Evolutionary conservation across 106 monocot species (phyloP).

Genomic region (Dioscorea zingiberensis): DNA sequence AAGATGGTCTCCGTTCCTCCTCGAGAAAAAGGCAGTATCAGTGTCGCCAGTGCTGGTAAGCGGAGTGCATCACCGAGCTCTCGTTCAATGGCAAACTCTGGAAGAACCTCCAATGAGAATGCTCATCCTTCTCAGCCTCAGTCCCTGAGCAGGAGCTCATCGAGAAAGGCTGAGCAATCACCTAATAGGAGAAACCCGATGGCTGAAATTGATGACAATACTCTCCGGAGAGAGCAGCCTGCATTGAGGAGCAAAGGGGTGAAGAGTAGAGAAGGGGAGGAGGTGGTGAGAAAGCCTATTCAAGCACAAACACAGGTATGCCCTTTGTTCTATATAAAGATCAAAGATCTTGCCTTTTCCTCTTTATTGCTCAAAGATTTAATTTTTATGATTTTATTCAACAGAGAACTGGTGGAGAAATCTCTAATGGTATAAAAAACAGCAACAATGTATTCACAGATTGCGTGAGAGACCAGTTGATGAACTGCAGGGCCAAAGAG

Average conservation of each 20-base stretch:
- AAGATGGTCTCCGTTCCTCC: slow-evolving; percentile 91
- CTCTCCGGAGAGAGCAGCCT: slow-evolving; percentile 16
- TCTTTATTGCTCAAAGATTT: neutral
- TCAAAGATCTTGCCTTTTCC: neutral
- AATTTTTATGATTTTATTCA: neutral
- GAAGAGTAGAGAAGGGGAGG: neutral
- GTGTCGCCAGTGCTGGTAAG: neutral
- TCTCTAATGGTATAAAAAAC: slow-evolving; percentile 19
- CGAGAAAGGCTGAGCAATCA: slow-evolving; percentile 79
- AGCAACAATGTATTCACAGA: neutral
- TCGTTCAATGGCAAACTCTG: slow-evolving; percentile 41
- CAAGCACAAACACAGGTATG: slow-evolving; percentile 23
- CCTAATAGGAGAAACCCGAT: slow-evolving; percentile 73
- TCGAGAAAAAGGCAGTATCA: slow-evolving; percentile 41
- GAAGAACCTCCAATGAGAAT: slow-evolving; percentile 49
- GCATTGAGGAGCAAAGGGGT: neutral
- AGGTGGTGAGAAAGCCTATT: slow-evolving; percentile 2
- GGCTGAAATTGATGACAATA: slow-evolving; percentile 77
- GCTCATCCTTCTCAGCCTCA: slow-evolving; percentile 19
- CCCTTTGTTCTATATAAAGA: neutral
- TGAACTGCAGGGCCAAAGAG: slow-evolving; percentile 21
- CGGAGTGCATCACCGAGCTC: slow-evolving; percentile 46
- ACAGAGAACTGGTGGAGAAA: slow-evolving; percentile 8
- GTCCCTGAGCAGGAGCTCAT: slow-evolving; percentile 73
- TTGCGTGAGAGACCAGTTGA: slow-evolving; percentile 26